Evolutionary conservation across 257 asterid genomes (phyloP), one percentile per base, ranked within the genome.

Genomic region (Eustoma russellianum): DNA sequence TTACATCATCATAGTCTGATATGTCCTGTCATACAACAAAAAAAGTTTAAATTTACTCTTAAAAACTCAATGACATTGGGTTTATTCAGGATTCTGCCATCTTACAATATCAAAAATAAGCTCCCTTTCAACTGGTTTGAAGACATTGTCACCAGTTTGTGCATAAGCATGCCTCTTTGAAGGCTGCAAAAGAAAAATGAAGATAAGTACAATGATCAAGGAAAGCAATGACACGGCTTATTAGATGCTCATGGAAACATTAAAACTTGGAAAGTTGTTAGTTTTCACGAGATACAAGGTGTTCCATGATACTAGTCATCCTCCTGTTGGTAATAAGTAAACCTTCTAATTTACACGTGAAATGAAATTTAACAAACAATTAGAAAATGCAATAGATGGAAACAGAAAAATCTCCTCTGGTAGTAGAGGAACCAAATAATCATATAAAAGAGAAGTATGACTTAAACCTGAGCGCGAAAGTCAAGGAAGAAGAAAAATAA

Each of bases 41-140:
- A 7, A 2, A 53, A 55, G 46, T 34, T 51, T 62, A 53, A 52
- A 57, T 30, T 41, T 24, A 66, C 38, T 40, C n/a, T 19, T 28
- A 51, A 6, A 58, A n/a, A 24, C 52, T 30, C 40, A 30, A n/a
- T 33, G n/a, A 56, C 47, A 33, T 30, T 28, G 28, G 9, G 11
- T 17, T 46, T 41, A 13, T 51, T 59, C 34, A 9, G 17, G 56
- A 34, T 33, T 35, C n/a, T 28, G 46, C 55, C 58, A 60, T 62
- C 96, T 78, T 78, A 90, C 96, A 48, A 90, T 82, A 73, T 91
- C 98, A 82, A 91, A 86, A 62, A 86, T 55, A 47, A 91, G 94
- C 64, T 91, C 96, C 55, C 85, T 78, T 68, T 89, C 96, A 52
- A 83, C 86, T 7, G 94, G 94, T 4, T 75, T 70, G 74, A 86